Evolutionary conservation across 306 rosid genomes (phyloP), one percentile per base, ranked within the genome.

Genomic region (Senna tora): DNA sequence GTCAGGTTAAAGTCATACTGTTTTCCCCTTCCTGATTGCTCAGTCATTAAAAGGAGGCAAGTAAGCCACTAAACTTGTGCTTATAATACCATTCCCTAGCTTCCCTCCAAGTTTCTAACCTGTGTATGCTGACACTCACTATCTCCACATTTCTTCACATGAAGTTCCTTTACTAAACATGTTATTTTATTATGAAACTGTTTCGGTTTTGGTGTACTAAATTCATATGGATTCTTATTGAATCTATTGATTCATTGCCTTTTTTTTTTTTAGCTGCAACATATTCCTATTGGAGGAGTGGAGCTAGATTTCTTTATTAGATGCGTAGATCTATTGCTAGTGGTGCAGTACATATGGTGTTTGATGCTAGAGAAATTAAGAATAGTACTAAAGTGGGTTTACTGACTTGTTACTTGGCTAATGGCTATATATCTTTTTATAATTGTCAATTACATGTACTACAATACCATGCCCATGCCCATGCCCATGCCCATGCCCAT

Each of bases 31-130:
- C 25, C 25, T 47, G 20, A 25, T 28, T 4, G 15, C 28, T 28
- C 55, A 65, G n/a, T 43, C 22, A 64, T 28, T 25, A 43, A 25
- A 25, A 12, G 32, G 38, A 65, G 42, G 68, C 69, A 42, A 64
- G 34, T 5, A 21, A 21, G 38, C 36, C 12, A 30, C 50, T 11
- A 70, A 70, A 55, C 41, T 14, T 25, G 25, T 54, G 20, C 15
- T 52, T 34, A 7, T 28, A 34, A 33, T 11, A n/a, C 49, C 49
- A 12, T 50, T 50, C 58, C 60, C 32, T n/a, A 11, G 60, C 45
- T 32, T 67, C 46, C 14, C 61, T 67, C 59, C 17, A 30, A 17
- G 16, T n/a, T 25, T 16, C 70, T 12, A 1, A 36, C 39, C 5
- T 3, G 3, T 25, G 30, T 25, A 36, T 36, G 39, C 0, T 1